These are phyloP conservation scores for Bolboschoenoplectus hybrid DNA, from an alignment of 202 grass and related monocot genomes.

Conservation along the genomic window DNA sequence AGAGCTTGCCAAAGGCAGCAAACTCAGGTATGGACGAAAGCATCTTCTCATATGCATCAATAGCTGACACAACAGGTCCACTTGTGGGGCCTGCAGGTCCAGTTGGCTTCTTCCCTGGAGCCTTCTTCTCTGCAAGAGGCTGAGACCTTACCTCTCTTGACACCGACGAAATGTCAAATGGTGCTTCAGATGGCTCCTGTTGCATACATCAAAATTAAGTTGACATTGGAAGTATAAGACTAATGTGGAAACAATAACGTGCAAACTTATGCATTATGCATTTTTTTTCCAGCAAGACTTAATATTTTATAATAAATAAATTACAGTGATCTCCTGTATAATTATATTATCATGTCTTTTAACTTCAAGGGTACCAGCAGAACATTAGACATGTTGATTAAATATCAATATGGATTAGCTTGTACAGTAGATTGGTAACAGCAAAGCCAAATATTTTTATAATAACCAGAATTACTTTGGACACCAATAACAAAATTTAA, in stretches of 20 bases:
- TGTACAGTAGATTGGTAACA: constrained; percentile 16
- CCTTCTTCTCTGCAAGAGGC: constrained; percentile 92
- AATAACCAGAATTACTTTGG: constrained; percentile 36
- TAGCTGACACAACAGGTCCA: constrained; percentile 60
- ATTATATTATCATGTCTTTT: neutral
- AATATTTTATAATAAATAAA: neutral
- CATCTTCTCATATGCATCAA: constrained; percentile 90
- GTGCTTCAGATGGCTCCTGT: constrained; percentile 79
- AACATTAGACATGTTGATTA: neutral
- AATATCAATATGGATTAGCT: constrained; percentile 4
- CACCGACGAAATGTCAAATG: constrained; percentile 90
- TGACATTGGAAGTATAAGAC: neutral
- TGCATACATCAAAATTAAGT: constrained; percentile 28
- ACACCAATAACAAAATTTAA: constrained; percentile 21
- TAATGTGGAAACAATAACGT: neutral
- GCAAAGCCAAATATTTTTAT: neutral
- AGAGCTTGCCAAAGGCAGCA: constrained; percentile 80
- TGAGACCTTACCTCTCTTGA: constrained; percentile 80
- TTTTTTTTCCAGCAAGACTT: neutral
- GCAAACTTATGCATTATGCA: neutral
- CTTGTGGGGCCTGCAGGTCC: constrained; percentile 63
- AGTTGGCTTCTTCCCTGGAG: constrained; percentile 80
- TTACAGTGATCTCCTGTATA: neutral
- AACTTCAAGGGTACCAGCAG: neutral
- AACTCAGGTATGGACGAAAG: constrained; percentile 94